Evolutionary conservation across 768 basidiomycete species (phyloP), one percentile per base, ranked within the genome.

Genomic region (Podaxis rugospora): DNA sequence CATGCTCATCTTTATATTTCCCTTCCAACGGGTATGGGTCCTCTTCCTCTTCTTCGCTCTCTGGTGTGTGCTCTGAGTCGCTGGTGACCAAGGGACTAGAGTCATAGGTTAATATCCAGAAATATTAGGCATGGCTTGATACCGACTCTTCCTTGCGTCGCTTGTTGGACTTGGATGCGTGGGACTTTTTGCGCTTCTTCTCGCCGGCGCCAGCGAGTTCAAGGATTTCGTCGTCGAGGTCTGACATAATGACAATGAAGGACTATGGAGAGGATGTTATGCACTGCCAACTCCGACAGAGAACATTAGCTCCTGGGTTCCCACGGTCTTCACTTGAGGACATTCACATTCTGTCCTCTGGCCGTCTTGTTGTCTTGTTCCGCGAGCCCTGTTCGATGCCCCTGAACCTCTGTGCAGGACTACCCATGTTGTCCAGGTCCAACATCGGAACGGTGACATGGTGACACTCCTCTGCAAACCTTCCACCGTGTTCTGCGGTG

Each of bases 21-120:
- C 93, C 94, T 67, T 98, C 96, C 11, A 97, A 76, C 0, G 94
- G 95, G 70, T 93, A 98, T 3, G 87, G 87, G 65, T 92, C 88
- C 14, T 71, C 69, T 4, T 78, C 80, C 32, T 81, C 82, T 58
- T 83, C 84, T 66, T 90, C 89, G 62, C 84, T 88, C 66, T 90
- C 89, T 10, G 81, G 80, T 21, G 74, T 81, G 42, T 82, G 85
- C 16, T 87, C 85, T 36, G 83, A 82, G 35, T 81, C 77, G 36
- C 72, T 74, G 54, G 74, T 73, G 67, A 72, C 75, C 62, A 60
- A 56, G 58, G 49, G 16, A 50, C 55, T 62, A 16, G 25, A 27
- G 14, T 14, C 11, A 60, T 64, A 59, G 16, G 62, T 57, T n/a
- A 64, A 35, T 21, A 57, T 44, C 40, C n/a, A 32, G 53, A 54